These are phyloP conservation scores for Ceratocystis eucalypticola DNA, from an alignment of 2,329 filamentous ascomycete genomes.

Conservation along the genomic window DNA sequence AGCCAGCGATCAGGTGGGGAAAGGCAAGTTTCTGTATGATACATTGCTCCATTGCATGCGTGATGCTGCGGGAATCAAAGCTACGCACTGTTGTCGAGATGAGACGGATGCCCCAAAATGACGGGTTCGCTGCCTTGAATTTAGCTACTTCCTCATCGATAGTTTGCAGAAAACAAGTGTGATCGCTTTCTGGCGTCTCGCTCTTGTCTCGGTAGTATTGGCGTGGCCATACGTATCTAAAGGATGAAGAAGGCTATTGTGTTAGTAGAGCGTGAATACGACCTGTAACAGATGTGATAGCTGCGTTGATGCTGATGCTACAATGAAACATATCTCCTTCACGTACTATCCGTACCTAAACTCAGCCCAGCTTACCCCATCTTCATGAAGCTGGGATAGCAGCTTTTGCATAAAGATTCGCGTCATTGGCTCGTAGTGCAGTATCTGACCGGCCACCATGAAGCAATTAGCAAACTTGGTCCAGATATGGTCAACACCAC, in stretches of 20 bases:
- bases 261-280: neutral
- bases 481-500: constrained; percentile 77
- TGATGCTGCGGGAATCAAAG: constrained; percentile 49
- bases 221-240: constrained; percentile 55
- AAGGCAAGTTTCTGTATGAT: constrained; percentile 68
- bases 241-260: neutral
- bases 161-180: constrained; percentile 53
- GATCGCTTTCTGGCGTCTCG: constrained; percentile 54
- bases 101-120: constrained; percentile 72
- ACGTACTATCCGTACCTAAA: constrained; percentile 36
- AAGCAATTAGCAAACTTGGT: constrained; percentile 67
- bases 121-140: constrained; percentile 56
- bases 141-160: constrained; percentile 64
- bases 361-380: constrained; percentile 78
- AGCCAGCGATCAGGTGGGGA: constrained; percentile 70
- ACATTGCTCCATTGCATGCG: constrained; percentile 76
- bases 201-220: constrained; percentile 52
- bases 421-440: constrained; percentile 86
- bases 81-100: constrained; percentile 71
- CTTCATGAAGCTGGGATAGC: constrained; percentile 56
- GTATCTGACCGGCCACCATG: constrained; percentile 54
- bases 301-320: neutral
- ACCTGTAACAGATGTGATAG: neutral
- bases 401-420: constrained; percentile 59
- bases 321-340: neutral